phyloP scores from a whole-genome alignment of 2,329 filamentous ascomycete genomes.

The Tolypocladium amazonense region DNA sequence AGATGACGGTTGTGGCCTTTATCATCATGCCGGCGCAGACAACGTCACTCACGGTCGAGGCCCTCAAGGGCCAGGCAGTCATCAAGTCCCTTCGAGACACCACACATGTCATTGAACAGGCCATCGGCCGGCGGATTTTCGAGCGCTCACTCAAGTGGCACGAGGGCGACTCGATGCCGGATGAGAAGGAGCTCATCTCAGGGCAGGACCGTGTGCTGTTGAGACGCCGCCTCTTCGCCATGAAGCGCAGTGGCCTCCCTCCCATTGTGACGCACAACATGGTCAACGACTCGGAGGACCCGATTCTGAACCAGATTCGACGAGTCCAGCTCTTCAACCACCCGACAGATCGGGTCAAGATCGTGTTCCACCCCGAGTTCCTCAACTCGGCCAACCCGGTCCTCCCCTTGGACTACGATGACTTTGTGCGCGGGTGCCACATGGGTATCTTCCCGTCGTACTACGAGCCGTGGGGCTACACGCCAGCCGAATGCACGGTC shows the following conservation, averaged over 20 bases:
- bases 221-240: conserved; percentile 83
- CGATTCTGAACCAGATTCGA: conserved; percentile 89
- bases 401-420: conserved; percentile 91
- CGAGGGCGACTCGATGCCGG: conserved; percentile 84
- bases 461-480: conserved; percentile 99
- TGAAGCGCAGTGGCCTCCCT: conserved; percentile 84
- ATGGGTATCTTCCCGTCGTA: conserved; percentile 94
- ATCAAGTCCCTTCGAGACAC: conserved; percentile 95
- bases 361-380: conserved; percentile 97
- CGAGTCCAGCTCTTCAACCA: conserved; percentile 97
- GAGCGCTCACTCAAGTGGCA: conserved; percentile 93
- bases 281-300: conserved; percentile 87
- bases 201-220: conserved; percentile 87
- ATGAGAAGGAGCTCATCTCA: conserved; percentile 93
- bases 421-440: conserved; percentile 95
- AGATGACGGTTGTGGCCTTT: conserved; percentile 92
- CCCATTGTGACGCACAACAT: conserved; percentile 99
- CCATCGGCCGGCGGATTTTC: conserved; percentile 87
- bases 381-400: conserved; percentile 93
- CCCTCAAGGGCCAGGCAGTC: conserved; percentile 91
- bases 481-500: conserved; percentile 93
- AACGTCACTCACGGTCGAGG: conserved; percentile 86
- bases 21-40: conserved; percentile 99
- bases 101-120: conserved; percentile 82
- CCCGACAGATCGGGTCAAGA: conserved; percentile 87